Evolutionary conservation across 73 alveolate species (phyloP).

Genomic region (Paramecium octaurelia): DNA sequence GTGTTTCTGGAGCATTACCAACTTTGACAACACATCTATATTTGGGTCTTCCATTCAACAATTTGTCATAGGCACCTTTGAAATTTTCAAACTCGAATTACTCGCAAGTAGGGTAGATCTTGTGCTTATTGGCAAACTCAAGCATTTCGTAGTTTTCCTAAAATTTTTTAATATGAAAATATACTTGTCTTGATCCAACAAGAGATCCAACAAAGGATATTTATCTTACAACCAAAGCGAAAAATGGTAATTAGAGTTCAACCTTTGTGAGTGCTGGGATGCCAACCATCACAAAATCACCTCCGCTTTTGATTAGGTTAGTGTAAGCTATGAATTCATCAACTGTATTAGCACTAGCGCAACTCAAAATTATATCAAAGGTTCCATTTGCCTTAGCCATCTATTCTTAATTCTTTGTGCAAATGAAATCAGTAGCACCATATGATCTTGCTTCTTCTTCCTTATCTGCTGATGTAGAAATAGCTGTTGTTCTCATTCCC

Average conservation of each 20-base stretch:
- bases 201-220: slow-evolving; percentile 58
- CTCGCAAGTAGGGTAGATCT: slow-evolving; percentile 57
- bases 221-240: slow-evolving; percentile 59
- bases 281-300: slow-evolving; percentile 67
- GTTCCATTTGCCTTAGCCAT: slow-evolving; percentile 58
- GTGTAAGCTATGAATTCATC: slow-evolving; percentile 32
- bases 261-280: slow-evolving; percentile 62
- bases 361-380: slow-evolving; percentile 66
- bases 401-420: slow-evolving; percentile 55
- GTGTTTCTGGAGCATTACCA: slow-evolving; percentile 20
- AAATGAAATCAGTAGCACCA: slow-evolving; percentile 76
- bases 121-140: slow-evolving; percentile 51
- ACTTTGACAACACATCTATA: slow-evolving; percentile 46
- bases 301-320: slow-evolving; percentile 55
- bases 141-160: slow-evolving; percentile 58
- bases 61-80: neutral
- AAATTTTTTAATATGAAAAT: neutral
- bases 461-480: slow-evolving; percentile 68
- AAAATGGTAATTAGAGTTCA: slow-evolving; percentile 51
- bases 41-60: slow-evolving; percentile 10
- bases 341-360: slow-evolving; percentile 48
- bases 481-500: slow-evolving; percentile 72
- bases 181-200: slow-evolving; percentile 68
- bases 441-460: slow-evolving; percentile 67
- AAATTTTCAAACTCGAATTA: slow-evolving; percentile 37